These are phyloP conservation scores for Xylariaceae sp. DNA, from an alignment of 2,329 filamentous ascomycete species.

Conservation along the genomic window DNA sequence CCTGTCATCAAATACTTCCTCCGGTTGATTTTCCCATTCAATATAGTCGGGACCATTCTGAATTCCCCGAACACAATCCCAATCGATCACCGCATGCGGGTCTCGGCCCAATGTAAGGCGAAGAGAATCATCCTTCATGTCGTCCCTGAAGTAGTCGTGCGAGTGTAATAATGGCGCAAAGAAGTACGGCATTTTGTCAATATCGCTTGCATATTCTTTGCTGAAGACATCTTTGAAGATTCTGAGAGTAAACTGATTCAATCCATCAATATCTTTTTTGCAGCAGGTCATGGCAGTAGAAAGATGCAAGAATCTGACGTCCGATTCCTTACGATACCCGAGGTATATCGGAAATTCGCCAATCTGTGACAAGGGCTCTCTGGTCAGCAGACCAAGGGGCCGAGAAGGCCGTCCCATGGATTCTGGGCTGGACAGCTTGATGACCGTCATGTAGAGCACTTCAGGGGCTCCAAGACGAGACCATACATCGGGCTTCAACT, in stretches of 20 bases:
- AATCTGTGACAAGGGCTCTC: constrained; percentile 57
- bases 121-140: constrained; percentile 17
- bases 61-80: constrained; percentile 48
- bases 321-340: constrained; percentile 55
- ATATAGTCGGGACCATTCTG: constrained; percentile 30
- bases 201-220: constrained; percentile 67
- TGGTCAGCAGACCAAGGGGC: constrained; percentile 66
- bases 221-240: constrained; percentile 84
- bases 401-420: constrained; percentile 55
- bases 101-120: constrained; percentile 19
- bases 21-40: constrained; percentile 40
- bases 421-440: constrained; percentile 53
- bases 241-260: constrained; percentile 69
- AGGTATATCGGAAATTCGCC: constrained; percentile 69
- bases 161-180: constrained; percentile 53
- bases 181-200: constrained; percentile 72
- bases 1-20: constrained; percentile 48
- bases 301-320: constrained; percentile 48
- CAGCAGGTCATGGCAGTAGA: constrained; percentile 39
- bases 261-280: constrained; percentile 41
- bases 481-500: constrained; percentile 75
- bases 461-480: constrained; percentile 41
- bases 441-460: constrained; percentile 54
- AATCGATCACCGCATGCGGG: constrained; percentile 49
- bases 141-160: constrained; percentile 21